Conservation (phyloP, 202 grass and related monocot species). For the Brachypodium distachyon region DNA sequence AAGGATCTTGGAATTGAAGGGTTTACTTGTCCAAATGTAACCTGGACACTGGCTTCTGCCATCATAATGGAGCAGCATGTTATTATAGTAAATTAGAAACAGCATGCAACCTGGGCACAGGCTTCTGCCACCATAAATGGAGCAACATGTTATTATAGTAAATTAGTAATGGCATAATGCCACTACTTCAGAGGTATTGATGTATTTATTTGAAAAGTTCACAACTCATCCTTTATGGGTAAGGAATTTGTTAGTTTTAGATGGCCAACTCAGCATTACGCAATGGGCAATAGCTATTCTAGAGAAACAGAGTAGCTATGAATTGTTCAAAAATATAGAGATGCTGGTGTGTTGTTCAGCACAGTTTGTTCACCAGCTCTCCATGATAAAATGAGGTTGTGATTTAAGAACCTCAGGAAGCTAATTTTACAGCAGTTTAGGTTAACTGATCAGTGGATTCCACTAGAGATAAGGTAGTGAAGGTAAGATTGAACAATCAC, state of each 20-base stretch:
- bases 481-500: neutral
- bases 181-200: neutral
- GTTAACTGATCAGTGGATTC: neutral
- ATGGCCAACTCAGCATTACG: neutral
- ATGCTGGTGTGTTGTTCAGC: neutral
- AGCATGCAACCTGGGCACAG: conserved; percentile 32
- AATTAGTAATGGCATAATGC: neutral
- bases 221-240: neutral
- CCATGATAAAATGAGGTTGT: neutral
- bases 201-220: neutral
- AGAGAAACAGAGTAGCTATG: neutral
- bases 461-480: neutral
- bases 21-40: conserved; percentile 47
- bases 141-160: neutral
- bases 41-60: conserved; percentile 16
- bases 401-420: neutral
- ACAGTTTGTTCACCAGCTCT: neutral
- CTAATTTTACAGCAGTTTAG: neutral
- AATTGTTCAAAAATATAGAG: neutral
- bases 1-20: conserved; percentile 30
- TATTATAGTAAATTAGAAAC: neutral
- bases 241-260: neutral
- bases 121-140: neutral
- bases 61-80: neutral
- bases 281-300: neutral